Conservation (phyloP, 106 monocot species). For the Alisma plantagoaquatica region DNA sequence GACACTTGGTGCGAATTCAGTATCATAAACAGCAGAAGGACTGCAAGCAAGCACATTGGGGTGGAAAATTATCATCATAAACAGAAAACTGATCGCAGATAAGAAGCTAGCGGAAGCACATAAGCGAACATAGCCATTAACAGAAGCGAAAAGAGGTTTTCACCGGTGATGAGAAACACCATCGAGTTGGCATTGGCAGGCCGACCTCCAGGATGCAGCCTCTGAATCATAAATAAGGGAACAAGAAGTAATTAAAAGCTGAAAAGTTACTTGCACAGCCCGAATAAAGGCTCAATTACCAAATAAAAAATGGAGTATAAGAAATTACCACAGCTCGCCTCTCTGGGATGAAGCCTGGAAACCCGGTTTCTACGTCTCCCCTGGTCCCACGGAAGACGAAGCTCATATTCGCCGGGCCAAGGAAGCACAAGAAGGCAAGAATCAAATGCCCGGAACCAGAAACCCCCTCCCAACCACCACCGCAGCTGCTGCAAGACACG, state of each 20-base stretch:
- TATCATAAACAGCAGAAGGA: constrained; percentile 44
- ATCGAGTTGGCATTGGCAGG: constrained; percentile 30
- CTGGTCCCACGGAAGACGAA: constrained; percentile 32
- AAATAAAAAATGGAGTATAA: background rate
- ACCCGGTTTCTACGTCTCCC: constrained; percentile 28
- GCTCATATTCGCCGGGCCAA: constrained; percentile 24
- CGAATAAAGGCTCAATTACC: too few relatives aligned
- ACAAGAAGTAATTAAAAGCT: too few relatives aligned
- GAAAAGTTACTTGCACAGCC: too few relatives aligned
- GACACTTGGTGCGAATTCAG: constrained; percentile 78
- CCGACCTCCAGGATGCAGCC: constrained; percentile 19
- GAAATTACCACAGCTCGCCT: constrained; percentile 26
- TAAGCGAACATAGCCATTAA: too few relatives aligned
- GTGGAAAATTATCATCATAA: background rate
- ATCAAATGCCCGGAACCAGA: too few relatives aligned
- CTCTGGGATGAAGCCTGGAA: constrained; percentile 24
- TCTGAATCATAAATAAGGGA: constrained; percentile 8
- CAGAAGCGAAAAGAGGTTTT: too few relatives aligned
- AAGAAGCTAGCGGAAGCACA: background rate
- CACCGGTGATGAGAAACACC: constrained; percentile 39
- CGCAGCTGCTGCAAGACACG: too few relatives aligned
- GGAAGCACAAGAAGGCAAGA: constrained; percentile 1
- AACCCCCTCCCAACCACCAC: too few relatives aligned
- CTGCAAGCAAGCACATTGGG: constrained; percentile 10
- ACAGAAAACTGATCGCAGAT: background rate